Evolutionary conservation across 495 filamentous ascomycete genomes (phyloP).

Genomic region (Sordaria brevicollis): DNA sequence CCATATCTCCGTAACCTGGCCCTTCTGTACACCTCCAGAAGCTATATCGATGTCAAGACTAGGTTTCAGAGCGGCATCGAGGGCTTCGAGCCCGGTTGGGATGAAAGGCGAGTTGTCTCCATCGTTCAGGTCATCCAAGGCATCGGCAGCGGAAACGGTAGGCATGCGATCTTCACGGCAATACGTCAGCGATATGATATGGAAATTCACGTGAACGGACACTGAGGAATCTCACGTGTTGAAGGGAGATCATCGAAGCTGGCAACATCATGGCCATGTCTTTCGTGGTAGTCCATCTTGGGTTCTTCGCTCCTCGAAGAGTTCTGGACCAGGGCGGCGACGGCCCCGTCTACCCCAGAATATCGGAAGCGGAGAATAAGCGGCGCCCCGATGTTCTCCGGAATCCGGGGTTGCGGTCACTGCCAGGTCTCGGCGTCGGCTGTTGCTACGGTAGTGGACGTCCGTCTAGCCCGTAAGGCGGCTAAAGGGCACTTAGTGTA

Average conservation of each 20-base stretch:
- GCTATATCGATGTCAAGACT: slow-evolving; percentile 7
- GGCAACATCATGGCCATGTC: slow-evolving; percentile 35
- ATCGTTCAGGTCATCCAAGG: slow-evolving; percentile 51
- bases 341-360: neutral
- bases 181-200: slow-evolving; percentile 11
- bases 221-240: slow-evolving; percentile 17
- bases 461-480: neutral
- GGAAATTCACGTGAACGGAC: neutral
- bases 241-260: slow-evolving; percentile 34
- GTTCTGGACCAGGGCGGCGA: neutral
- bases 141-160: slow-evolving; percentile 83
- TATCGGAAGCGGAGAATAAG: neutral
- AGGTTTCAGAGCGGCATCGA: slow-evolving; percentile 38
- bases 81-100: slow-evolving; percentile 51
- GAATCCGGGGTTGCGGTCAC: neutral
- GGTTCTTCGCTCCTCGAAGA: neutral
- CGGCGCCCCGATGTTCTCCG: neutral
- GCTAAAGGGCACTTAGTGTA: neutral
- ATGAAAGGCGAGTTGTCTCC: slow-evolving; percentile 39
- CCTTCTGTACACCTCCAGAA: slow-evolving; percentile 52
- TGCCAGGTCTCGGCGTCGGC: neutral
- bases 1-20: slow-evolving; percentile 79
- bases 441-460: neutral
- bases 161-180: slow-evolving; percentile 58
- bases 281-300: slow-evolving; percentile 32